phyloP scores from a whole-genome alignment of 345 rosid species.

The Camelina sativa region DNA sequence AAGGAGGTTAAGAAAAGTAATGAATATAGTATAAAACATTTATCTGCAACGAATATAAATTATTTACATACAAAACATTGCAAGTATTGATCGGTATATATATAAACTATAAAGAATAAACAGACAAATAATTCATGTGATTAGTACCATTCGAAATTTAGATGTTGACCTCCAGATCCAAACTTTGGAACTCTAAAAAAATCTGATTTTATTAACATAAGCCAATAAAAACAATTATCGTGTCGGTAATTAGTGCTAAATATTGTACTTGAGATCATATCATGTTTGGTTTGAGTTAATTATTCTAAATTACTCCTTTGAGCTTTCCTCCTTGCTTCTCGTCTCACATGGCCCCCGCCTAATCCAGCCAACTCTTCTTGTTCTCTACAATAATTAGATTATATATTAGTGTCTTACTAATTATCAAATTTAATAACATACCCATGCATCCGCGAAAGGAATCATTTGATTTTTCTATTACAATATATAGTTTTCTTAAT shows the following conservation, averaged over 20 bases:
- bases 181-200: slow-evolving; percentile 38
- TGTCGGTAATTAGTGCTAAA: slow-evolving; percentile 35
- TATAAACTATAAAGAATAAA: slow-evolving; percentile 17
- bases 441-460: slow-evolving; percentile 47
- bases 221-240: slow-evolving; percentile 28
- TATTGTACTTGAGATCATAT: slow-evolving; percentile 35
- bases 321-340: slow-evolving; percentile 38
- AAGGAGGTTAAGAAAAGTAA: slow-evolving; percentile 23
- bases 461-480: slow-evolving; percentile 38
- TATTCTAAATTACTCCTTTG: slow-evolving; percentile 11
- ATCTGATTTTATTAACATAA: slow-evolving; percentile 1
- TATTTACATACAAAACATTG: slow-evolving; percentile 7
- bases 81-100: slow-evolving; percentile 1
- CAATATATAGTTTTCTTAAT: slow-evolving; percentile 17
- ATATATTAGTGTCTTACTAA: not conserved
- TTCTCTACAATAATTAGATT: slow-evolving; percentile 23
- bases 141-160: slow-evolving; percentile 32
- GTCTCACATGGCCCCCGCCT: slow-evolving; percentile 46
- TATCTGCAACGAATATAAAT: not conserved
- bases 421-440: slow-evolving; percentile 31
- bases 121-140: slow-evolving; percentile 39
- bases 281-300: slow-evolving; percentile 25
- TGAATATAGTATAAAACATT: not conserved
- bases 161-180: slow-evolving; percentile 45
- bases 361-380: slow-evolving; percentile 39